Base-by-base conservation (phyloP, 441 rosid species). In the Kokia cookei region DNA sequence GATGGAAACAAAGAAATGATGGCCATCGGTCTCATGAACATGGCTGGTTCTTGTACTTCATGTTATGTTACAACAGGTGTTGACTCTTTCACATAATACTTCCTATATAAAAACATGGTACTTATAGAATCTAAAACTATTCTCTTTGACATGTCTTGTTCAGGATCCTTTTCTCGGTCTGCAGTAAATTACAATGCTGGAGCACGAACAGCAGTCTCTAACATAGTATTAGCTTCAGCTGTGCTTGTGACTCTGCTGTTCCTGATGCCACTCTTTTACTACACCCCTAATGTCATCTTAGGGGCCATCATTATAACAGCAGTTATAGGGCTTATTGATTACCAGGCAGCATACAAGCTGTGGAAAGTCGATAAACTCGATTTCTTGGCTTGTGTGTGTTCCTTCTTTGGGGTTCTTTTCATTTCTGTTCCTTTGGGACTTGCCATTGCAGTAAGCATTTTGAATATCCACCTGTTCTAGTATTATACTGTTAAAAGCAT, bases 1-100 rank as follows among this genome's bases (percentile, higher is more conserved):
- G 98, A 93, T 76, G 99, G 98, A 8, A 96, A 96, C 89, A 91
- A 96, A 82, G 99, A 96, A 87, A 96, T 96, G 99, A 85, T 96
- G 88, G 97, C 98, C 32, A 90, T 93, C 15, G 99, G 99, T 54
- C 45, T 92, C 60, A 96, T 96, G 99, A 96, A 96, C 88, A 90
- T 96, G 82, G 96, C 86, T 51, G 99, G 99, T 76, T 93, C 96
- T 42, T 93, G 91, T 76, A 82, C 94, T 75, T 96, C 99, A 13
- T 96, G 99, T 80, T 96, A 79, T 82, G 88, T 96, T 55, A 92
- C 98, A 48, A 90, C 99, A 78, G 99, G 99, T 90, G 3, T 58
- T n/a, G 43, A 32, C 1, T 32, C 72, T n/a, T 60, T 27, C 67
- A 24, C 24, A 51, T 32, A 14, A 12, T 26, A 10, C n/a, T 45